Conservation (phyloP, 75 land plant genomes). For the Adiantum capillusveneris region DNA sequence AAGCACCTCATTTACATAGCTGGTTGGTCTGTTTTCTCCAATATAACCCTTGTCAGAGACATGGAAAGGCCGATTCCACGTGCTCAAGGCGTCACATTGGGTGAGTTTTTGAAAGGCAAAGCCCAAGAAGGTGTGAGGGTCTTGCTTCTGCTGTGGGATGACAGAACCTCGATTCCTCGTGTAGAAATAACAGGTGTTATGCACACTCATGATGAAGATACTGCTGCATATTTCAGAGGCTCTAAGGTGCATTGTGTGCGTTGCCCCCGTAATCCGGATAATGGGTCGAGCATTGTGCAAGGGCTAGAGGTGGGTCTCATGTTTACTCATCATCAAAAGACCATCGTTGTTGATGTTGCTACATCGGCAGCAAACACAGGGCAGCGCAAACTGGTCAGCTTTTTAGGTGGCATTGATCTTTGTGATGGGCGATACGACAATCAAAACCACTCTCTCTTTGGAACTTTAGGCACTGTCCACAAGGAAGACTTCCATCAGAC, state of each 20-base stretch:
- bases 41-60: constrained; percentile 41
- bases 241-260: constrained; percentile 49
- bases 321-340: constrained; percentile 88
- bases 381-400: constrained; percentile 51
- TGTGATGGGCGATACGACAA: constrained; percentile 84
- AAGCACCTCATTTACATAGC: constrained; percentile 52
- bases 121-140: constrained; percentile 27
- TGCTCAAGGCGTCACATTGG: constrained; percentile 19
- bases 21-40: constrained; percentile 54
- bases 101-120: constrained; percentile 28
- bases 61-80: constrained; percentile 22
- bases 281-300: constrained; percentile 21
- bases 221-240: constrained; percentile 39
- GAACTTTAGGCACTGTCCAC: constrained; percentile 37
- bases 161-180: constrained; percentile 44
- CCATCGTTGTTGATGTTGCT: constrained; percentile 50
- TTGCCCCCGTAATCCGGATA: constrained; percentile 42
- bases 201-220: constrained; percentile 59
- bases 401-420: constrained; percentile 79
- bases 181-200: constrained; percentile 49
- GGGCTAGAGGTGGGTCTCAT: constrained; percentile 19
- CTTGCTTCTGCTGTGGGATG: constrained; percentile 43
- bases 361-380: constrained; percentile 4
- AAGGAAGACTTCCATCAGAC: constrained; percentile 60
- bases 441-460: constrained; percentile 56